Percentiles rank a stretch among this genome's conserved stretches.
Conservation (phyloP, 2,329 filamentous ascomycete species). For the Cadophora sp. region DNA sequence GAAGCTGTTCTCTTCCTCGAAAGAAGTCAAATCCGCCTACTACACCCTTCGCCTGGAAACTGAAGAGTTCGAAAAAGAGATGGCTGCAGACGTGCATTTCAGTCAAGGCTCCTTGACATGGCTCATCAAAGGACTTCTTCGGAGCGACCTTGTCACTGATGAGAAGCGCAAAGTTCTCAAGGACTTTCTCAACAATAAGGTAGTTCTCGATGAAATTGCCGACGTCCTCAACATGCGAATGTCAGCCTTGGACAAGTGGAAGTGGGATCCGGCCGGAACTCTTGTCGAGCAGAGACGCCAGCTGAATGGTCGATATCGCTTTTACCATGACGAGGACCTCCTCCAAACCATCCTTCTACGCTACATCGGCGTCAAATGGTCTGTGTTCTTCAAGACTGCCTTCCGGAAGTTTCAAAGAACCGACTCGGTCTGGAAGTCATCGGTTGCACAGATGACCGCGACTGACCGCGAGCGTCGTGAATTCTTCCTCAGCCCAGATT, state of each 20-base stretch:
- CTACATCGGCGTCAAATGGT: conserved; percentile 58
- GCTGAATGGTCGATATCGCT: conserved; percentile 63
- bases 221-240: conserved; percentile 65
- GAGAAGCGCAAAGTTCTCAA: conserved; percentile 56
- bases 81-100: conserved; percentile 45
- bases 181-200: conserved; percentile 55
- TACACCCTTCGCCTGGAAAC: conserved; percentile 49
- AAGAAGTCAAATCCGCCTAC: conserved; percentile 50
- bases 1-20: conserved; percentile 52
- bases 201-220: conserved; percentile 58
- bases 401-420: conserved; percentile 40
- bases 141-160: conserved; percentile 57
- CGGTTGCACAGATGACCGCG: conserved; percentile 43
- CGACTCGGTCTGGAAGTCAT: conserved; percentile 29
- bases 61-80: conserved; percentile 43
- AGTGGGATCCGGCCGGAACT: conserved; percentile 53
- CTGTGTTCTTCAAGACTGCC: conserved; percentile 50
- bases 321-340: conserved; percentile 65
- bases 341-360: conserved; percentile 60
- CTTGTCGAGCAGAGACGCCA: conserved; percentile 58
- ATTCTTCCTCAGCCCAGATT: conserved; percentile 50
- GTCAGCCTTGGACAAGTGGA: conserved; percentile 56
- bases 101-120: conserved; percentile 48
- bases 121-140: conserved; percentile 55
- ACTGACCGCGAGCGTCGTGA: conserved; percentile 50